phyloP scores from a whole-genome alignment of 2,329 filamentous ascomycete genomes.

The Curvularia verruculosa region DNA sequence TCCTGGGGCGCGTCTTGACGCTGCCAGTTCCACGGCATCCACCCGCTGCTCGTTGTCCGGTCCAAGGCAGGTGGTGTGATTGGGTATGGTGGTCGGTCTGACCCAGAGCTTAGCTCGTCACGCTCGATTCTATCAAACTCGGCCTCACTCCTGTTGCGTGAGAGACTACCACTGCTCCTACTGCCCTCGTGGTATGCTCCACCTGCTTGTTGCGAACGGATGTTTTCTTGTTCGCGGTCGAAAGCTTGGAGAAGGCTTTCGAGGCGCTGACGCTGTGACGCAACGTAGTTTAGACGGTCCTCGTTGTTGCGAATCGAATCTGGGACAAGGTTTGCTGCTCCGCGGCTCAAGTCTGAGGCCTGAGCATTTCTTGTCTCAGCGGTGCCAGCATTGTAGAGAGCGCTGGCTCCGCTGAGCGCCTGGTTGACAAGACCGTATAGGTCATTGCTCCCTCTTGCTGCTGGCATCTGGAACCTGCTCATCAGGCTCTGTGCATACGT shows the following conservation, averaged over 20 bases:
- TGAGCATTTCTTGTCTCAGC: slow-evolving; percentile 47
- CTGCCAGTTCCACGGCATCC: slow-evolving; percentile 60
- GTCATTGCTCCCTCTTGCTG: slow-evolving; percentile 69
- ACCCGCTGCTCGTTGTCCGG: slow-evolving; percentile 48
- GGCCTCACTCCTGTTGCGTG: slow-evolving; percentile 82
- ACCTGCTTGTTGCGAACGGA: slow-evolving; percentile 52
- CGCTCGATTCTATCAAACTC: slow-evolving; percentile 89
- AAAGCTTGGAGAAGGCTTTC: slow-evolving; percentile 76
- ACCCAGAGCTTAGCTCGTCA: slow-evolving; percentile 62
- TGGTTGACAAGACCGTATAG: slow-evolving; percentile 79
- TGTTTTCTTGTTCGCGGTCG: slow-evolving; percentile 74
- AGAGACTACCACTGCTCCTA: slow-evolving; percentile 57
- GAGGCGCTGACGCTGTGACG: slow-evolving; percentile 78
- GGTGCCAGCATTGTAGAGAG: slow-evolving; percentile 47
- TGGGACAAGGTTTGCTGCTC: slow-evolving; percentile 69
- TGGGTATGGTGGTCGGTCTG: slow-evolving; percentile 50
- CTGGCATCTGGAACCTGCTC: slow-evolving; percentile 83
- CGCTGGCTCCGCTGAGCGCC: slow-evolving; percentile 69
- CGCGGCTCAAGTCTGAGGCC: slow-evolving; percentile 61
- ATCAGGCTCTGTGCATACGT: slow-evolving; percentile 82
- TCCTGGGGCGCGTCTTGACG: slow-evolving; percentile 30
- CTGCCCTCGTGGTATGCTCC: slow-evolving; percentile 54
- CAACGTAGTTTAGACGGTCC: slow-evolving; percentile 75
- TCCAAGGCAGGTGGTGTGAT: slow-evolving; percentile 40
- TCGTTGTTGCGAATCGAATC: slow-evolving; percentile 67